phyloP scores from a whole-genome alignment of 1,139 yeast genomes.

The Nadsonia starkeyi-henricii region DNA sequence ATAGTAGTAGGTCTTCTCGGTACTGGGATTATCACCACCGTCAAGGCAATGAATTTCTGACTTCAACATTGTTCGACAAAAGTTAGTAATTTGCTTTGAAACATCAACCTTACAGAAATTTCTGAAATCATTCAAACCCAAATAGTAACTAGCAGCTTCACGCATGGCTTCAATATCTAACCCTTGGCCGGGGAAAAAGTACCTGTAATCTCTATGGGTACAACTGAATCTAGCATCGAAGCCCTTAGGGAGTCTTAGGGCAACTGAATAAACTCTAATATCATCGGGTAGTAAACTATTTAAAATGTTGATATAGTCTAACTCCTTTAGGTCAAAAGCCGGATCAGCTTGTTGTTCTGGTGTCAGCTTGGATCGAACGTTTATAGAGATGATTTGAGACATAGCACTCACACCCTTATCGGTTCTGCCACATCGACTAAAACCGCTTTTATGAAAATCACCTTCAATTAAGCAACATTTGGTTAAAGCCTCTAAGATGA shows the following conservation, averaged over 20 bases:
- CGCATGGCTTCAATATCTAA: slow-evolving; percentile 56
- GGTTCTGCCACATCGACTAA: slow-evolving; percentile 91
- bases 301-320: slow-evolving; percentile 61
- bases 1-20: slow-evolving; percentile 37
- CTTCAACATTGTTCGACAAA: slow-evolving; percentile 14
- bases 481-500: slow-evolving; percentile 54
- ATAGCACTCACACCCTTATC: slow-evolving; percentile 95
- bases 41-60: slow-evolving; percentile 16
- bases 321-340: slow-evolving; percentile 46
- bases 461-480: slow-evolving; percentile 54
- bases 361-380: slow-evolving; percentile 54
- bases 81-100: slow-evolving; percentile 18
- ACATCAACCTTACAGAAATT: slow-evolving; percentile 93
- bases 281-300: slow-evolving; percentile 72
- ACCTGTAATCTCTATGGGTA: slow-evolving; percentile 66
- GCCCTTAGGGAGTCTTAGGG: slow-evolving; percentile 65
- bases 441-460: slow-evolving; percentile 46
- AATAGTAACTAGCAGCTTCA: slow-evolving; percentile 47
- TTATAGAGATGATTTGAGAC: slow-evolving; percentile 80
- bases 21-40: slow-evolving; percentile 4
- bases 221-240: slow-evolving; percentile 95
- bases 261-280: slow-evolving; percentile 67
- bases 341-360: slow-evolving; percentile 44
- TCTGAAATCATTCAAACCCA: slow-evolving; percentile 81
- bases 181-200: slow-evolving; percentile 44